Evolutionary conservation across 2,329 filamentous ascomycete genomes (phyloP), one percentile per base, ranked within the genome.

Genomic region (Ceratocystis cubensis): DNA sequence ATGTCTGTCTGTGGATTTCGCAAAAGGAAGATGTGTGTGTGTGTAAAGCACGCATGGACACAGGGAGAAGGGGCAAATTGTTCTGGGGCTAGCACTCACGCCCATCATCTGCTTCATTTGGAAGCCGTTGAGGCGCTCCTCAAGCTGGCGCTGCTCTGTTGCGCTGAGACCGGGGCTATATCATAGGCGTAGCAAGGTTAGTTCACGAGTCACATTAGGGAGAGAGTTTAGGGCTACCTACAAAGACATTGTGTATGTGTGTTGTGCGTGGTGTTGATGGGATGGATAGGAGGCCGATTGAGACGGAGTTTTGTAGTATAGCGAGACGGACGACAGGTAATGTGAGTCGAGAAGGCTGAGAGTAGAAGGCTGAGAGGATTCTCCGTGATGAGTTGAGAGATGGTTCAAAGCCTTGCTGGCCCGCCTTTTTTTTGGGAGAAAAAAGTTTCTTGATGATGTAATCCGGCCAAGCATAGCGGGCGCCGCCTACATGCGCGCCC

Each of bases 21-120:
- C 28, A 1, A 13, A 25, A 30, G 13, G 6, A 56, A 7, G 45
- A 44, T 17, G 15, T n/a, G 17, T 61, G 22, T 20, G 20, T 28
- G 17, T 20, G 5, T 15, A 4, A 41, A 41, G 37, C 13, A 41
- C 13, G 37, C 10, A 41, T 41, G n/a, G 66, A 37, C 57, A 46
- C 5, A 50, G n/a, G 1, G 56, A 28, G 67, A 61, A 68, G 41
- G 63, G 64, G 64, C 25, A 8, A 5, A 6, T 15, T 15, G 3
- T n/a, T 2, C 25, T 7, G 30, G 53, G 25, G 15, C 4, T 15
- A 59, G 13, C 20, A 82, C 90, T 72, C 83, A 97, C 94, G 73
- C 85, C 89, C 88, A 97, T 96, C 76, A 99, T 97, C 76, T 97
- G 93, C 81, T 96, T 96, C 83, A 99, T 90, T 80, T 99, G 94